Base-by-base conservation (phyloP, 2,329 filamentous ascomycete genomes). In the Colletotrichum sp. region DNA sequence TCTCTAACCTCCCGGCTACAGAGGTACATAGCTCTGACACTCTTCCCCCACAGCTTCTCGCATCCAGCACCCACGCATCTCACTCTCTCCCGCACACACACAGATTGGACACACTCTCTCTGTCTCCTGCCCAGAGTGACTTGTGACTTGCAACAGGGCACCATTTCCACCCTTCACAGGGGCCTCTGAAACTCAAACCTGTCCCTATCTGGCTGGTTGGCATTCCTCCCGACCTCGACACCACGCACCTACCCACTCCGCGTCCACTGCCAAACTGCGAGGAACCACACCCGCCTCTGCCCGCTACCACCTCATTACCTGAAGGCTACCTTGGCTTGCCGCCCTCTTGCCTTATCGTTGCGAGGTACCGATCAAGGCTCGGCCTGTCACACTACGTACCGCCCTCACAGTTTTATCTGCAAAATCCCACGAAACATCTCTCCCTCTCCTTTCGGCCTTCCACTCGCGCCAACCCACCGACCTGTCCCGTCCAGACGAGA, bases 181-280 rank as follows among this genome's bases (percentile, higher is more conserved):
- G 52, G 73, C 64, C 73, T 75, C 73, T 73, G 73, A 75, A 75
- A 73, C 73, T 60, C 64, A 69, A 73, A 75, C 64, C 70, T 73
- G 70, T 75, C 73, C 73, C 70, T 75, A 75, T 69, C 73, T 73
- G 73, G 73, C 70, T 55, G 64, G 70, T 55, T 65, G 34, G 57
- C 73, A 73, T 73, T 71, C 68, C 68, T 48, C 55, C n/a, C 55
- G 32, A 67, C 57, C 55, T 48, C 55, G 30, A 65, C 43, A 67
- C 57, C 55, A 60, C 57, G 28, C 68, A 64, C 57, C 63, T 57
- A 52, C 69, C 72, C 39, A 71, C 59, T 63, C n/a, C 52, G 71
- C 43, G 59, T 61, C 30, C 59, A 61, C 59, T 30, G 59, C 26
- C 30, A n/a, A 52, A 52, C 30, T 60, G 57, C 57, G 57, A 60